phyloP scores from a whole-genome alignment of 169 alveolate species.

The Eimeria sp. region DNA sequence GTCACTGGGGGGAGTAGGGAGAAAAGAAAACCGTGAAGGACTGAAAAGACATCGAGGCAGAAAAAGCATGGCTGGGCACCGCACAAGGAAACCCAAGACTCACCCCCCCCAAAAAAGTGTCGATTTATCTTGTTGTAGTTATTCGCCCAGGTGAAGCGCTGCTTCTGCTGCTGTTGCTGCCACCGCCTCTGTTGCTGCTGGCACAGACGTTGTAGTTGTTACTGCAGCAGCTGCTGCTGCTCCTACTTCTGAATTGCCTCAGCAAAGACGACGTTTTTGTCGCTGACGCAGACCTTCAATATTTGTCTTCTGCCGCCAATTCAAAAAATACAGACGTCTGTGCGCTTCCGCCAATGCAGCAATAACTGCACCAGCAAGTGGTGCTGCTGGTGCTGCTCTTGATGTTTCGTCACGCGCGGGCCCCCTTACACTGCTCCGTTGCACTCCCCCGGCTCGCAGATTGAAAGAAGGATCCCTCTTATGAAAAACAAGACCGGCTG shows the following conservation, averaged over 20 bases:
- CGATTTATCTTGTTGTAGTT: not conserved
- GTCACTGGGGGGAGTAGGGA: not conserved
- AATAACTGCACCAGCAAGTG: slow-evolving; percentile 14
- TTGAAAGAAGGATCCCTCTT: slow-evolving; percentile 22
- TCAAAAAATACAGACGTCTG: not conserved
- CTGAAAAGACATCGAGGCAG: not conserved
- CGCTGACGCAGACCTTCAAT: not conserved
- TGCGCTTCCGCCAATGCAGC: not conserved
- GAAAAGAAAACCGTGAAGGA: not conserved
- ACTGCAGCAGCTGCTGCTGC: slow-evolving; percentile 14
- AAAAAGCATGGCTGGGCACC: not conserved
- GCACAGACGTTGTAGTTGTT: not conserved
- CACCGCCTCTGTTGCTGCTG: not conserved
- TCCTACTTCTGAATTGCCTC: not conserved
- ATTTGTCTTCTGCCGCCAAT: not conserved
- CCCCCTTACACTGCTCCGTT: not conserved
- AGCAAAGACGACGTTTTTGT: not conserved
- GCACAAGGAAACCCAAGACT: not conserved
- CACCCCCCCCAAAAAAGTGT: not conserved
- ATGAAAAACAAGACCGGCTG: slow-evolving; percentile 47
- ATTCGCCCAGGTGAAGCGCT: not conserved
- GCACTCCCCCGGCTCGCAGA: slow-evolving; percentile 53
- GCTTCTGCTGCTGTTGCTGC: slow-evolving; percentile 19
- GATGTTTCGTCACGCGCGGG: not conserved
- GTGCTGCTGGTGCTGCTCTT: not conserved